These are phyloP conservation scores for Coemansia sp. DNA, from an alignment of 192 early-diverging fungal species.

Conservation along the genomic window DNA sequence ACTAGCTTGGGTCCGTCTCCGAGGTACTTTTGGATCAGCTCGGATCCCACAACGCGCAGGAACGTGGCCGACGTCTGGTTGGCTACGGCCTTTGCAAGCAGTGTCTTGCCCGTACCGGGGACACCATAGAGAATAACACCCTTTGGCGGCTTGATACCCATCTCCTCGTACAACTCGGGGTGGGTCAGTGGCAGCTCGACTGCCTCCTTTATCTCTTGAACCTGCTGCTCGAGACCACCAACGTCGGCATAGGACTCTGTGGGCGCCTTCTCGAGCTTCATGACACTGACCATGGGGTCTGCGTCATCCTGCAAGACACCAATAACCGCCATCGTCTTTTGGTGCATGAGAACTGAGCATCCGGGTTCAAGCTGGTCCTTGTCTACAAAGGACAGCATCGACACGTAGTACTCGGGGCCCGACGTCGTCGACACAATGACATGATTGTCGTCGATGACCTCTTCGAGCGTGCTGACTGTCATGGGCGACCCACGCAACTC, in stretches of 20 bases:
- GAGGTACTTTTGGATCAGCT: conserved; percentile 98
- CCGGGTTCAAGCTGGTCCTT: conserved; percentile 98
- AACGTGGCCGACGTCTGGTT: conserved; percentile 98
- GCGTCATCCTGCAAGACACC: conserved; percentile 94
- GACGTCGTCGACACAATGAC: conserved; percentile 92
- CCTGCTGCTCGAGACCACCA: conserved; percentile 95
- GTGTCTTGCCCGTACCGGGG: conserved; percentile 90
- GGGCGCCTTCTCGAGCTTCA: conserved; percentile 99
- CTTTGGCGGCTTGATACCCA: conserved; percentile 98
- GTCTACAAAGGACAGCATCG: conserved; percentile 98
- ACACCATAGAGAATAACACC: conserved; percentile 96
- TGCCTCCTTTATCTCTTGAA: conserved; percentile 97
- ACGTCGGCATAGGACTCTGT: conserved; percentile 98
- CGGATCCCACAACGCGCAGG: conserved; percentile 94
- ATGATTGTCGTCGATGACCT: conserved; percentile 99
- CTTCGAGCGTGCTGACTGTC: conserved; percentile 93
- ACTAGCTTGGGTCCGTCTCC: conserved; percentile 98
- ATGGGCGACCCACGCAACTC: conserved; percentile 96
- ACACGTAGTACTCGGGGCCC: conserved; percentile 97
- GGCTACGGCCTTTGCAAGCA: conserved; percentile 97
- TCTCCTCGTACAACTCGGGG: conserved; percentile 96
- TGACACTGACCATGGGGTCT: conserved; percentile 99
- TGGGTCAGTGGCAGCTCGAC: conserved; percentile 97
- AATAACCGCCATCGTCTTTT: conserved; percentile 87
- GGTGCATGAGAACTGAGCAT: conserved; percentile 92